These are phyloP conservation scores for Salvia rosmarinus DNA, from an alignment of 257 asterid genomes.

Conservation along the genomic window DNA sequence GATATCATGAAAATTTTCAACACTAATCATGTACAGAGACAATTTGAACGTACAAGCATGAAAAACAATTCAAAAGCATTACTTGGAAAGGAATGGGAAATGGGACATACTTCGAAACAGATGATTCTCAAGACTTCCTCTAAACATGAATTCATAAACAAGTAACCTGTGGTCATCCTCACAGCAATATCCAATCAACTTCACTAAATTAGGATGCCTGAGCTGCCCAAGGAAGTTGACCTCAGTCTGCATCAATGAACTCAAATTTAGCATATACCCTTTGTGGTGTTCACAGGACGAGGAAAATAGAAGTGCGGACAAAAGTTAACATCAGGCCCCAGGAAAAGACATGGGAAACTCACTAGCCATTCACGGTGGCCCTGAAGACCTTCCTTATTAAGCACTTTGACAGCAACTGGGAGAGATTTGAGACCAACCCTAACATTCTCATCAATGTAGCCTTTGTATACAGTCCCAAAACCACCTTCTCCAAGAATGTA, in stretches of 20 bases:
- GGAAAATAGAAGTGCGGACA: neutral
- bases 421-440: constrained; percentile 94
- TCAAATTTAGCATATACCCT: constrained; percentile 12
- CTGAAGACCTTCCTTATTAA: constrained; percentile 97
- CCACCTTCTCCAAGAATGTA: constrained; percentile 99
- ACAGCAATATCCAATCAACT: constrained; percentile 97
- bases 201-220: constrained; percentile 92
- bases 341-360: constrained; percentile 37
- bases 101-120: constrained; percentile 86
- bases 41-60: neutral
- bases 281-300: neutral
- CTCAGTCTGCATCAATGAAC: constrained; percentile 67
- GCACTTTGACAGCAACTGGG: constrained; percentile 97
- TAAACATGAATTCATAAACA: constrained; percentile 94
- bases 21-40: neutral
- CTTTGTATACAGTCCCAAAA: constrained; percentile 96
- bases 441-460: constrained; percentile 96
- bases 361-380: constrained; percentile 99
- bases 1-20: constrained; percentile 15
- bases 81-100: constrained; percentile 41
- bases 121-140: constrained; percentile 99
- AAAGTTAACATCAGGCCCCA: neutral
- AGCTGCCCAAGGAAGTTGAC: constrained; percentile 97
- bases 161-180: constrained; percentile 98
- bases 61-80: constrained; percentile 26